Evolutionary conservation across 179 eudicot genomes (phyloP).

Genomic region (Nepenthes alata): DNA sequence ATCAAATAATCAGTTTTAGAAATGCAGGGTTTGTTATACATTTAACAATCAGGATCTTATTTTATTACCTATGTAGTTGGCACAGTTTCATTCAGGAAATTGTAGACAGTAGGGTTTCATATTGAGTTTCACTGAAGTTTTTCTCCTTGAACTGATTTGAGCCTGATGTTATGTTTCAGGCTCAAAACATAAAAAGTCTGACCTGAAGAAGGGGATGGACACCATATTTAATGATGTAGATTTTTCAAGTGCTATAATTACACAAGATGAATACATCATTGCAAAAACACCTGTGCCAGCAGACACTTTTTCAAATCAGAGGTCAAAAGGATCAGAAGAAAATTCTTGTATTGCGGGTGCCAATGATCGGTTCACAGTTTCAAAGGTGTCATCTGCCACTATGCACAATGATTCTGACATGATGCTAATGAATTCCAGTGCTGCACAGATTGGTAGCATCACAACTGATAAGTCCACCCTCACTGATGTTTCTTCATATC

Average conservation of each 20-base stretch:
- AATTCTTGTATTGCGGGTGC: conserved; percentile 14
- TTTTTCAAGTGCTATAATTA: conserved; percentile 55
- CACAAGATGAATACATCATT: conserved; percentile 55
- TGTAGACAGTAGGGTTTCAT: not conserved
- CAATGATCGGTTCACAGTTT: conserved; percentile 10
- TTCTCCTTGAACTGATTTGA: conserved; percentile 10
- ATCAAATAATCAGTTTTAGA: not conserved
- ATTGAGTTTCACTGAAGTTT: not conserved
- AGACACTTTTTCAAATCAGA: conserved; percentile 16
- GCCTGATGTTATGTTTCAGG: conserved; percentile 28
- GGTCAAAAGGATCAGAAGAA: conserved; percentile 16
- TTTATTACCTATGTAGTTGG: not conserved
- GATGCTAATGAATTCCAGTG: conserved; percentile 10
- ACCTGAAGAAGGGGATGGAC: conserved; percentile 28
- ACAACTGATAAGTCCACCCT: conserved; percentile 7
- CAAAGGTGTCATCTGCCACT: conserved; percentile 15
- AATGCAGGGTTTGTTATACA: no score
- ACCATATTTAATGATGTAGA: conserved; percentile 29
- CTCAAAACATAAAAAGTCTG: conserved; percentile 21
- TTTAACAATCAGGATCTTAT: not conserved
- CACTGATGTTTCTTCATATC: conserved; percentile 9
- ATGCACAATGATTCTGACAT: conserved; percentile 10
- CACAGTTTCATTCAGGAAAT: not conserved
- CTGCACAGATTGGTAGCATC: conserved; percentile 7
- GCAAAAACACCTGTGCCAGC: conserved; percentile 25